phyloP scores from a whole-genome alignment of 202 grass and related monocot species.

The Carex sylvatica region DNA sequence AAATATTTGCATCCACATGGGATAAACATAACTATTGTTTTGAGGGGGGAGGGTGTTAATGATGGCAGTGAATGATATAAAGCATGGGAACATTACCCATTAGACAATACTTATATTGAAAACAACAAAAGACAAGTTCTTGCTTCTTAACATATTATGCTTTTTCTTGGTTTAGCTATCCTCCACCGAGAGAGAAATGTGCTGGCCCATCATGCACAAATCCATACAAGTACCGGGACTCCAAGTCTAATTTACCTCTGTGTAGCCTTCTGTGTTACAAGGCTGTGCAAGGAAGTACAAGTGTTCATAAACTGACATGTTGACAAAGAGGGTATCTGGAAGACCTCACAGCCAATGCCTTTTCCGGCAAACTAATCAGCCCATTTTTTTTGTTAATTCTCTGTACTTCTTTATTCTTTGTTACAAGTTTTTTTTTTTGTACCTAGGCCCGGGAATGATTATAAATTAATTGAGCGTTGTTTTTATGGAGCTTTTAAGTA shows the following conservation, averaged over 20 bases:
- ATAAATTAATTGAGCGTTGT: slow-evolving; percentile 1
- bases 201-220: slow-evolving; percentile 77
- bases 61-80: neutral
- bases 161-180: slow-evolving; percentile 50
- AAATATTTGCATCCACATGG: neutral
- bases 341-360: neutral
- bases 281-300: slow-evolving; percentile 52
- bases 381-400: slow-evolving; percentile 6
- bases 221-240: slow-evolving; percentile 82
- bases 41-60: neutral
- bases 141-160: neutral
- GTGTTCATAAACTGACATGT: slow-evolving; percentile 38
- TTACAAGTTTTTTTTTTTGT: neutral
- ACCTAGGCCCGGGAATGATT: neutral
- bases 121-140: neutral
- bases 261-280: slow-evolving; percentile 88
- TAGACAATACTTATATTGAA: neutral
- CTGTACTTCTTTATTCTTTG: neutral
- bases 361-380: slow-evolving; percentile 1
- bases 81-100: neutral
- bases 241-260: slow-evolving; percentile 76
- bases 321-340: neutral
- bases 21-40: neutral
- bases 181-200: slow-evolving; percentile 90
- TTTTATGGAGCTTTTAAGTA: neutral